phyloP scores from a whole-genome alignment of 1,284 basidiomycete genomes.

The Stereum hirsutum region DNA sequence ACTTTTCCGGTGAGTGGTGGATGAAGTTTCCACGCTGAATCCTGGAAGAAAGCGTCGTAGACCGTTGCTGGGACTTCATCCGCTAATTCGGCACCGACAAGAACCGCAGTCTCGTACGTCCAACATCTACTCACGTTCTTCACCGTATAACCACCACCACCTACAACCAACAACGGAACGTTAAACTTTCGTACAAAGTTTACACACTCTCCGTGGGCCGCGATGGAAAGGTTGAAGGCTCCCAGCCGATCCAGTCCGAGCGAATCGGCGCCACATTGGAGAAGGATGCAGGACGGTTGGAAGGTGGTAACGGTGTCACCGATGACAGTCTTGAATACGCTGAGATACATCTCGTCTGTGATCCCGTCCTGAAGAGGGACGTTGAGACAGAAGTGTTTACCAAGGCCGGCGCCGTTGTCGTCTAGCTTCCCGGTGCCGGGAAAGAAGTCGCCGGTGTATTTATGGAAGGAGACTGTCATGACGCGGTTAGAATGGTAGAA shows the following conservation, averaged over 20 bases:
- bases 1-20: slow-evolving; percentile 87
- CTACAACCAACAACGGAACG: slow-evolving; percentile 84
- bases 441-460: slow-evolving; percentile 98
- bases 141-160: slow-evolving; percentile 94
- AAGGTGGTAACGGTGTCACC: slow-evolving; percentile 90
- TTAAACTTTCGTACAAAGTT: slow-evolving; percentile 92
- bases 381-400: slow-evolving; percentile 95
- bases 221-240: slow-evolving; percentile 97
- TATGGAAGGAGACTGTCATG: slow-evolving; percentile 98
- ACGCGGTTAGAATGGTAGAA: slow-evolving; percentile 98
- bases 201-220: slow-evolving; percentile 98
- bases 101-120: slow-evolving; percentile 95
- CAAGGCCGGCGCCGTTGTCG: slow-evolving; percentile 79
- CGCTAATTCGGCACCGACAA: slow-evolving; percentile 79
- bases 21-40: slow-evolving; percentile 86
- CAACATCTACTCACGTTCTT: slow-evolving; percentile 97
- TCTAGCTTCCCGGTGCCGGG: slow-evolving; percentile 91
- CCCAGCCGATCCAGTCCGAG: slow-evolving; percentile 92
- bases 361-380: slow-evolving; percentile 95
- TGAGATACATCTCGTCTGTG: slow-evolving; percentile 94
- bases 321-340: slow-evolving; percentile 93
- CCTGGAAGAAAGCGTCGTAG: slow-evolving; percentile 91
- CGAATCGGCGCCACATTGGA: slow-evolving; percentile 97
- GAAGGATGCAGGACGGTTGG: slow-evolving; percentile 84
- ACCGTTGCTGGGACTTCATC: slow-evolving; percentile 84